Percentiles rank a stretch among this genome's conserved stretches.
Evolutionary conservation across 1,284 basidiomycete species (phyloP).

Genomic region (Omphalotus olearius): DNA sequence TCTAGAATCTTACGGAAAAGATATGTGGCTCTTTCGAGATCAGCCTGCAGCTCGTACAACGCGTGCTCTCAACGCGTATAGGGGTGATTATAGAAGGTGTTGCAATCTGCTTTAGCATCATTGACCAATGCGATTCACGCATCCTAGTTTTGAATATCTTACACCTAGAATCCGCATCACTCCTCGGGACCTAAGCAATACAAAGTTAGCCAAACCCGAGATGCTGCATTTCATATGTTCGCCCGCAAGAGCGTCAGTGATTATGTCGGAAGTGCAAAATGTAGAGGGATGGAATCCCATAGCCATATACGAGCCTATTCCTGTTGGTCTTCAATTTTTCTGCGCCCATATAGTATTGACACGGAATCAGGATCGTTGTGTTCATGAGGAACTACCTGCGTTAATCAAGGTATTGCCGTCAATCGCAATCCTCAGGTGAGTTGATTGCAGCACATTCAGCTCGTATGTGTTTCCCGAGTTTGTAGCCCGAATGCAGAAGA

Average conservation of each 20-base stretch:
- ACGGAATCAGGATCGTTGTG: constrained; percentile 60
- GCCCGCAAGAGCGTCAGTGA: constrained; percentile 62
- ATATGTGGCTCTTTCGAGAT: constrained; percentile 79
- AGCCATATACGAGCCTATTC: constrained; percentile 84
- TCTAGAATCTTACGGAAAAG: constrained; percentile 64
- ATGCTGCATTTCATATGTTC: constrained; percentile 87
- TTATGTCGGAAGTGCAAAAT: constrained; percentile 59
- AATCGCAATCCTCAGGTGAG: constrained; percentile 66
- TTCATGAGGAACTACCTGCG: constrained; percentile 73
- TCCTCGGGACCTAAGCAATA: constrained; percentile 62
- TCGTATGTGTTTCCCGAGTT: constrained; percentile 4
- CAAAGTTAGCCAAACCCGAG: constrained; percentile 48
- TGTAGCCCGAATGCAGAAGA: constrained; percentile 76
- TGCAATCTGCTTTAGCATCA: constrained; percentile 5
- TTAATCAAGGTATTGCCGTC: constrained; percentile 57
- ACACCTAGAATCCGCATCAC: constrained; percentile 71
- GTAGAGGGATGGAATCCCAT: constrained; percentile 58
- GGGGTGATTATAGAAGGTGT: constrained; percentile 69
- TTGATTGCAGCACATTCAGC: not conserved
- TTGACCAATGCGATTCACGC: constrained; percentile 1
- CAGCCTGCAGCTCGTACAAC: constrained; percentile 54
- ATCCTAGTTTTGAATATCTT: constrained; percentile 75
- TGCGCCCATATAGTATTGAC: not conserved
- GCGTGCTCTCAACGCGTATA: constrained; percentile 77
- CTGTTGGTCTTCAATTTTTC: constrained; percentile 41